phyloP scores from a whole-genome alignment of 2,329 filamentous ascomycete species.

The Paecilomyces variotii region DNA sequence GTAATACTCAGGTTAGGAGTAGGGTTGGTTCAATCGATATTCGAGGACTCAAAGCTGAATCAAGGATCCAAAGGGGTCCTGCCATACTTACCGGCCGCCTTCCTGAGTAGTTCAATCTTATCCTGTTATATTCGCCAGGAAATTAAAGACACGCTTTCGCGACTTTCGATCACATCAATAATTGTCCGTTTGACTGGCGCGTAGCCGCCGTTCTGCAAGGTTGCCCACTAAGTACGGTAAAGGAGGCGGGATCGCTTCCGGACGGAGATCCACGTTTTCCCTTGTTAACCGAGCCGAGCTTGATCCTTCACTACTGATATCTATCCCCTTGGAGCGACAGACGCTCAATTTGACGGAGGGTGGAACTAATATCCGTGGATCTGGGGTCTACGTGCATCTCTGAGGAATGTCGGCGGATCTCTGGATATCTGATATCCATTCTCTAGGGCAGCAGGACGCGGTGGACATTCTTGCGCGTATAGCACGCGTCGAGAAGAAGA shows the following conservation, averaged over 20 bases:
- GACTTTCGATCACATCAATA: no score
- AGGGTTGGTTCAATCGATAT: no score
- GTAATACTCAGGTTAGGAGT: no score
- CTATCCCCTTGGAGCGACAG: not conserved
- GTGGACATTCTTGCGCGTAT: slow-evolving; percentile 28
- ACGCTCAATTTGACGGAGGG: not conserved
- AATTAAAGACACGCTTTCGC: no score
- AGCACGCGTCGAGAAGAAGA: slow-evolving; percentile 40
- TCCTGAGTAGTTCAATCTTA: no score
- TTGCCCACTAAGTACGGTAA: not conserved
- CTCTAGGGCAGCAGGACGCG: slow-evolving; percentile 26
- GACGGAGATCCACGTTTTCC: not conserved
- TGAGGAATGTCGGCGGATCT: slow-evolving; percentile 17
- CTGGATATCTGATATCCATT: slow-evolving; percentile 30
- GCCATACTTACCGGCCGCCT: no score
- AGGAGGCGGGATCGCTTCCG: not conserved
- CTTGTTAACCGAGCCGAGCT: not conserved
- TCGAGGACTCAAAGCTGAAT: no score
- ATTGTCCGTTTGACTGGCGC: no score
- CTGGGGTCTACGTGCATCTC: slow-evolving; percentile 3
- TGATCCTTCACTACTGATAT: not conserved
- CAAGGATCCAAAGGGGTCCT: no score
- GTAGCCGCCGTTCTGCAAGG: no score
- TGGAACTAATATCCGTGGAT: not conserved
- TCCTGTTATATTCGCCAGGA: no score